Evolutionary conservation across 495 filamentous ascomycete genomes (phyloP), one percentile per base, ranked within the genome.

Genomic region (Acidiella bohemica): DNA sequence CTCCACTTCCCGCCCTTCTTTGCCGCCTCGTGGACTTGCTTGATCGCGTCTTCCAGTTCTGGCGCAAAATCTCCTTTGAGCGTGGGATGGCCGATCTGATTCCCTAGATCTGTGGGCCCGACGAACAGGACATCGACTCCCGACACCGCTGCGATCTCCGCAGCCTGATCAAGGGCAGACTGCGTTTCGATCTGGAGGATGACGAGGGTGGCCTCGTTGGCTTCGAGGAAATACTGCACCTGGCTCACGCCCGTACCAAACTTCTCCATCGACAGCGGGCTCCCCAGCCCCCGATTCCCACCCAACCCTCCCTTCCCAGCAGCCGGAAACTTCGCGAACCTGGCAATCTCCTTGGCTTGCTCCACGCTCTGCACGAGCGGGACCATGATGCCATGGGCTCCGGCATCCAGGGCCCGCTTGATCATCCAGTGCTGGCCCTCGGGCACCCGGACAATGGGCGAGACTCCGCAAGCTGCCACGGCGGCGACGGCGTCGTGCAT

Each of bases 101-200:
- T 78, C 8, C 75, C 81, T 0, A 84, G 63, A 50, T 84, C 80
- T 54, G 77, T 84, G 0, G 84, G 84, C 0, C 84, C 84, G 36
- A 88, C 67, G 39, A 92, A 80, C 0, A 90, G 59, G 2, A 81
- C 75, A 53, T 85, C 80, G 14, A 85, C 69, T 0, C 78, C 79
- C 3, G 68, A 64, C 0, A 85, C 68, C 6, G 70, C 68, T 8
- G 81, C 81, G 45, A 90, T 88, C 32, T 72, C 75, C 37, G 80
- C 72, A 17, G 82, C 64, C 39, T 72, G 64, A 2, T 80, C 71
- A 29, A 90, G 60, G 0, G 81, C 81, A 48, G 78, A 42, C 35
- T 30, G 65, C 0, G 84, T 90, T 59, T 92, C 84, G 40, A 90
- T 86, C 63, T 90, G 84, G 21, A 86, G 71, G 51, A 84, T 76